Evolutionary conservation across 163 green algal species (phyloP).

Genomic region (Chlamydomonas reinhardtii): DNA sequence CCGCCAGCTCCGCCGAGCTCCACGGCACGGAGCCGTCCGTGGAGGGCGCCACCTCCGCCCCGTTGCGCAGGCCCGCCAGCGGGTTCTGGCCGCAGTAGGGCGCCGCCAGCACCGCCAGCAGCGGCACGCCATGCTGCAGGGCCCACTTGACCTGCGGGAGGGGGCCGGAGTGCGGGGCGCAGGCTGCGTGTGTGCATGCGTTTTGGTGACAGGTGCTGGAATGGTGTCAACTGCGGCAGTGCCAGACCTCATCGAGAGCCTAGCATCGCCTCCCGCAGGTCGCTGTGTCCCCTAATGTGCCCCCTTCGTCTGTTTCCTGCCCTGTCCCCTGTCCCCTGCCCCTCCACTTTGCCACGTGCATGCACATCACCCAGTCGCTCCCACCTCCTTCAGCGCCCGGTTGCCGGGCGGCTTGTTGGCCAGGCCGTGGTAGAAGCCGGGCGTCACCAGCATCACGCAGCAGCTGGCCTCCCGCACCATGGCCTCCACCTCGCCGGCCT

Average conservation of each 20-base stretch:
- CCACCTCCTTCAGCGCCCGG: constrained; percentile 36
- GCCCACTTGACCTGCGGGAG: constrained; percentile 31
- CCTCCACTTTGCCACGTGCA: no score
- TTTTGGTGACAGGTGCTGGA: no score
- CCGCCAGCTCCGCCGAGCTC: neutral
- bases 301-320: no score
- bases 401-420: constrained; percentile 20
- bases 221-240: no score
- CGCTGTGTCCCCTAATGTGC: no score
- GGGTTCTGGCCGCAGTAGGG: constrained; percentile 35
- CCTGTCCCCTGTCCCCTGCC: no score
- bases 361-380: no score
- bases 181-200: neutral
- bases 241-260: no score
- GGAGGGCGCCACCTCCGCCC: neutral
- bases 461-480: neutral
- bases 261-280: no score
- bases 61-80: neutral
- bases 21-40: neutral
- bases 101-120: constrained; percentile 14
- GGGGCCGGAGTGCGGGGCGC: no score
- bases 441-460: constrained; percentile 35
- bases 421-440: constrained; percentile 22
- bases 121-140: constrained; percentile 12
- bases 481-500: constrained; percentile 14